Evolutionary conservation across 768 basidiomycete genomes (phyloP), one percentile per base, ranked within the genome.

Genomic region (Rhizopogon vinicolor): DNA sequence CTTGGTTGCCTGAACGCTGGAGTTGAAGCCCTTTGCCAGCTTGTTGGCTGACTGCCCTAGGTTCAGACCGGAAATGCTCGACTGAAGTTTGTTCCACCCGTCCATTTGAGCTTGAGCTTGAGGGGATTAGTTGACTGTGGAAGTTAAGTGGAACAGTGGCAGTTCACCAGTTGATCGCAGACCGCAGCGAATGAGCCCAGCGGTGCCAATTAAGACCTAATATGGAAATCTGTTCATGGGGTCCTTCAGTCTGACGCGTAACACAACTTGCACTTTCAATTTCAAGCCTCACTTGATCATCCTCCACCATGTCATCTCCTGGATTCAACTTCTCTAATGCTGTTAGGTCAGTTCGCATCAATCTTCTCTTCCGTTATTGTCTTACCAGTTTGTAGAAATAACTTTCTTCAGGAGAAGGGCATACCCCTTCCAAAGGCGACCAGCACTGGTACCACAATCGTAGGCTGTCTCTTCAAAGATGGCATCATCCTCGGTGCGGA

Each of bases 401-500:
- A 79, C 61, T 91, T 87, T 67, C 71, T 93, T 56, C 69, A 75
- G 10, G 78, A 81, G 46, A 88, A 86, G 62, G 91, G 91, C 37
- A 65, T 91, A 18, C 84, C 81, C 13, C 69, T 87, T 42, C 91
- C 91, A 51, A 91, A 86, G 68, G 91, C 91, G 3, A 93, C 91
- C 13, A 92, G 91, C 73, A 93, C 91, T 0, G 95, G 94, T 63
- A 99, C 96, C 4, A 99, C 96, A 48, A 98, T 99, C 76, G 97
- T 99, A 16, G 97, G 97, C 28, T 93, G 93, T 65, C 73, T 97
- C 53, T 98, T 89, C 72, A 87, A 86, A 62, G 91, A 92, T 66
- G 97, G 97, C 5, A 86, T 99, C 62, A 83, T 96, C 16, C 82
- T 99, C 5, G 97, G 96, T 44, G 97, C 97, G 13, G 97, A 98